phyloP scores from a whole-genome alignment of 139 green algal genomes.

The Ettlia oleoabundans region DNA sequence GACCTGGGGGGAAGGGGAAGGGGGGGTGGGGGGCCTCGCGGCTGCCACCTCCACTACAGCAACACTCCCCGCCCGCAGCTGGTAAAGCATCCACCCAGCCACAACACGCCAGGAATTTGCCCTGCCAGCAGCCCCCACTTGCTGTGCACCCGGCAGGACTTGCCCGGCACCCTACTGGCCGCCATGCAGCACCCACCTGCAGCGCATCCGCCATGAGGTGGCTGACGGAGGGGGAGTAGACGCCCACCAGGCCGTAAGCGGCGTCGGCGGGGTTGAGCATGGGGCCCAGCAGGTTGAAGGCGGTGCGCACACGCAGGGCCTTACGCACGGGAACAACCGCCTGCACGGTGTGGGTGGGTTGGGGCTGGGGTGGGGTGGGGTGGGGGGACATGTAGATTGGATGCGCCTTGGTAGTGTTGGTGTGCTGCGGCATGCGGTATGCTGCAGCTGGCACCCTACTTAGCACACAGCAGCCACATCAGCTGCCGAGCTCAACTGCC shows the following conservation, averaged over 20 bases:
- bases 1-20: too few species aligned
- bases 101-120: too few species aligned
- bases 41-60: too few species aligned
- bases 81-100: neutral
- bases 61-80: slow-evolving; percentile 23
- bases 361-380: slow-evolving; percentile 79
- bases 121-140: too few species aligned
- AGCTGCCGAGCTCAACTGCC: too few species aligned
- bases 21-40: too few species aligned
- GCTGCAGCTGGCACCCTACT: too few species aligned
- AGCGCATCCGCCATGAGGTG: slow-evolving; percentile 88
- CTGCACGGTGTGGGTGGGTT: slow-evolving; percentile 61
- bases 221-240: slow-evolving; percentile 81
- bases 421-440: too few species aligned
- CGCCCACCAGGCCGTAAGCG: slow-evolving; percentile 90
- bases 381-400: neutral
- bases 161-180: neutral
- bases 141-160: neutral
- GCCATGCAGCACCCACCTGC: slow-evolving; percentile 42
- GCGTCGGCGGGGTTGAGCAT: slow-evolving; percentile 95
- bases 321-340: slow-evolving; percentile 72
- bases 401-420: neutral
- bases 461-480: too few species aligned
- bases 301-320: slow-evolving; percentile 75
- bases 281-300: slow-evolving; percentile 96